Percentiles rank a stretch among this genome's conserved stretches.
Evolutionary conservation across 106 monocot species (phyloP).

Genomic region (Dendrobium huoshanense): DNA sequence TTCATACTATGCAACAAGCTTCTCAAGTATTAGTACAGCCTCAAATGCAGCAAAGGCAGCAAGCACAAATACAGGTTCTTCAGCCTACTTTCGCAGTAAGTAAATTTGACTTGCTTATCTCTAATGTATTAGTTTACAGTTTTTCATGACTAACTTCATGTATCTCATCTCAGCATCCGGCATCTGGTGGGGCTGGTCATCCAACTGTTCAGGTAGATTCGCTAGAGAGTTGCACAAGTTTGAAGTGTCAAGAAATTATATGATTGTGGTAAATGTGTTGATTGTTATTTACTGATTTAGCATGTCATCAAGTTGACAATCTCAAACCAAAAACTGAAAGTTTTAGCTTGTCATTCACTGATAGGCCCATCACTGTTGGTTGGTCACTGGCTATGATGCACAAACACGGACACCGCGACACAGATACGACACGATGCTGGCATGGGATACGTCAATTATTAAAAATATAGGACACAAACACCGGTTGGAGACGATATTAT

Average conservation of each 20-base stretch:
- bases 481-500: too few species aligned
- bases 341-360: background rate
- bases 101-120: conserved; percentile 9
- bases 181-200: conserved; percentile 31
- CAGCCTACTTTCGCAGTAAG: conserved; percentile 41
- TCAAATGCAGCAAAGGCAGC: conserved; percentile 81
- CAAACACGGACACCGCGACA: too few species aligned
- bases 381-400: too few species aligned
- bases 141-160: background rate
- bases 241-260: too few species aligned
- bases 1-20: conserved; percentile 23
- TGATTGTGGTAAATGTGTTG: background rate
- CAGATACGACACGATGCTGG: too few species aligned
- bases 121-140: background rate
- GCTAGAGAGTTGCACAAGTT: background rate
- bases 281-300: background rate
- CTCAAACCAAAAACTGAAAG: background rate
- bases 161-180: conserved; percentile 36
- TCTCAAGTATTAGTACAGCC: conserved; percentile 44
- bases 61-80: conserved; percentile 46
- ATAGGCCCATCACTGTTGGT: background rate
- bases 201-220: conserved; percentile 55
- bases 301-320: background rate
- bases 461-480: too few species aligned
- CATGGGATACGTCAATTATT: too few species aligned